phyloP scores from a whole-genome alignment of 2,329 filamentous ascomycete genomes.

The Alternaria sp. region DNA sequence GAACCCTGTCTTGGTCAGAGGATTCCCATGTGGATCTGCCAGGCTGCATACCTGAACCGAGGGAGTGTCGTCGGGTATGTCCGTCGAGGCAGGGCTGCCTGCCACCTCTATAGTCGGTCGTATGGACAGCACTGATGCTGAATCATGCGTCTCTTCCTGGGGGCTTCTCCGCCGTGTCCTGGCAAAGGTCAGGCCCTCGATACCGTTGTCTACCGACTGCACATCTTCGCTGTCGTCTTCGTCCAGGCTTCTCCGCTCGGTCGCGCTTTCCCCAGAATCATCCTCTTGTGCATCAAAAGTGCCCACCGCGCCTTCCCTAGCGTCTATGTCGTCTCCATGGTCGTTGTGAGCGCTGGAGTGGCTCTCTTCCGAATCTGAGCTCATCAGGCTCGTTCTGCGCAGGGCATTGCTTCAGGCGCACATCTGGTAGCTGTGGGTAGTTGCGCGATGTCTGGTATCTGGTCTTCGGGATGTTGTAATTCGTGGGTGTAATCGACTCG shows the following conservation, averaged over 20 bases:
- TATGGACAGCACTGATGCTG: conserved; percentile 27
- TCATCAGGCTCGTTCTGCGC: conserved; percentile 66
- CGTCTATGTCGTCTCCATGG: conserved; percentile 35
- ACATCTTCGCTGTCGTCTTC: conserved; percentile 35
- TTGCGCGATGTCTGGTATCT: conserved; percentile 1
- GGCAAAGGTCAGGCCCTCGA: conserved; percentile 43
- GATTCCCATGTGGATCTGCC: conserved; percentile 20
- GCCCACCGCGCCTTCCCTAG: conserved; percentile 44
- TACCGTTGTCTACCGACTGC: conserved; percentile 24
- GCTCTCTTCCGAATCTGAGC: conserved; percentile 69
- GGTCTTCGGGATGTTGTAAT: neutral
- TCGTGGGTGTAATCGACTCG: conserved; percentile 1
- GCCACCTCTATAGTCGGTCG: conserved; percentile 22
- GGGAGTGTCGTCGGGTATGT: conserved; percentile 81
- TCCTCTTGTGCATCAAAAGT: neutral
- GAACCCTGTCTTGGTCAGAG: conserved; percentile 55
- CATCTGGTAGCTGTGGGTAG: conserved; percentile 11
- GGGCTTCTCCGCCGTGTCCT: conserved; percentile 26
- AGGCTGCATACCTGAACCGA: conserved; percentile 72
- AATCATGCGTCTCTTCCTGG: conserved; percentile 28
- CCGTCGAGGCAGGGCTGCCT: conserved; percentile 74
- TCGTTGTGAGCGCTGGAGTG: conserved; percentile 64
- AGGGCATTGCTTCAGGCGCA: conserved; percentile 59
- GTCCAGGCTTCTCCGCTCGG: conserved; percentile 13
- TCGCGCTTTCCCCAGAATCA: conserved; percentile 3